These are phyloP conservation scores for Mycena venus DNA, from an alignment of 768 basidiomycete genomes.

Conservation along the genomic window DNA sequence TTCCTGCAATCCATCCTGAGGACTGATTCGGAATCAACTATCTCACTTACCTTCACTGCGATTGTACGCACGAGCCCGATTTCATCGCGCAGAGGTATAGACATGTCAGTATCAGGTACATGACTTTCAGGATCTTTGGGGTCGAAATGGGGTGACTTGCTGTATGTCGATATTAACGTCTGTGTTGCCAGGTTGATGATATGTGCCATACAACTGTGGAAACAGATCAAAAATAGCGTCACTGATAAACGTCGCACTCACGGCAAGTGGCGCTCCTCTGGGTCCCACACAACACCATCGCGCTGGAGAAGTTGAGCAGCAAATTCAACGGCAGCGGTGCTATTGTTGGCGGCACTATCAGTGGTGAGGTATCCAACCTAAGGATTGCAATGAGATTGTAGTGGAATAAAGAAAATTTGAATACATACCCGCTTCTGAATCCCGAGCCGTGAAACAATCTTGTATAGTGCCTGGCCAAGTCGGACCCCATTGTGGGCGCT, in stretches of 20 bases:
- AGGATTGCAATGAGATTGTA: no score
- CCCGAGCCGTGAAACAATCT: conserved; percentile 41
- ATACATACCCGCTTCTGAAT: conserved; percentile 47
- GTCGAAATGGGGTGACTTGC: conserved; percentile 41
- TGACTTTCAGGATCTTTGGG: conserved; percentile 26
- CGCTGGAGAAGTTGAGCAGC: background rate
- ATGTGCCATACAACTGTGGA: conserved; percentile 46
- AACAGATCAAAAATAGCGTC: no score
- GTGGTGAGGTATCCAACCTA: background rate
- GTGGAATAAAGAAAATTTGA: no score
- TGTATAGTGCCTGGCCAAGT: conserved; percentile 49
- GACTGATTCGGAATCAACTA: no score
- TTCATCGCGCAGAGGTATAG: conserved; percentile 31
- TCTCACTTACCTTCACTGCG: conserved; percentile 35
- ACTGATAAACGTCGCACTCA: no score
- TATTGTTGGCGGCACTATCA: background rate
- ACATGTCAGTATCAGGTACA: background rate
- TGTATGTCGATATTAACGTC: conserved; percentile 39
- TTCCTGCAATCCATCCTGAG: no score
- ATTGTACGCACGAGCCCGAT: conserved; percentile 44
- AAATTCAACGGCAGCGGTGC: conserved; percentile 11
- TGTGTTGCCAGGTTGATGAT: conserved; percentile 51
- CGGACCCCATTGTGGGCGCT: conserved; percentile 50
- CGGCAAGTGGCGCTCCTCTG: conserved; percentile 6
- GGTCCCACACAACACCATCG: conserved; percentile 8